A percentile compares a stretch with the other conserved stretches of the same genome.
These are phyloP conservation scores for Xerocomus brunneocitrinus DNA, from an alignment of 768 basidiomycete species.

Conservation along the genomic window DNA sequence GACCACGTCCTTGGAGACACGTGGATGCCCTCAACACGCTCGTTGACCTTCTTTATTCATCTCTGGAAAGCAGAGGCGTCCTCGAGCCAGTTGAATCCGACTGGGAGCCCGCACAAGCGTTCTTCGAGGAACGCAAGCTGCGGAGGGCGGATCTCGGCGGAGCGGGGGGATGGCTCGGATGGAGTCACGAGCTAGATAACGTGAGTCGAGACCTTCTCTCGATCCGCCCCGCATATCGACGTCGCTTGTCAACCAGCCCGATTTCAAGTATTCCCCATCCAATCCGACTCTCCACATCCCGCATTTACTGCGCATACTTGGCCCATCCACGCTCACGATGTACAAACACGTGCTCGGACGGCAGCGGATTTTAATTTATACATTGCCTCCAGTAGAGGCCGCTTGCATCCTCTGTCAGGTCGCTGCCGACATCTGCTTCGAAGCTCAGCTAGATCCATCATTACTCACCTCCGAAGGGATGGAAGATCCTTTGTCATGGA, in stretches of 20 bases:
- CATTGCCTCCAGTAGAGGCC: conserved; percentile 72
- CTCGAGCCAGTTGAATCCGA: conserved; percentile 51
- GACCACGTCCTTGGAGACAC: conserved; percentile 76
- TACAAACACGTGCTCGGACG: conserved; percentile 78
- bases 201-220: conserved; percentile 28
- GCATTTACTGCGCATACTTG: conserved; percentile 70
- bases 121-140: conserved; percentile 63
- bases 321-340: conserved; percentile 71
- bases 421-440: conserved; percentile 62
- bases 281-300: conserved; percentile 70
- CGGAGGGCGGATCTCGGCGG: conserved; percentile 47
- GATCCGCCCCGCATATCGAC: background rate
- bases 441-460: conserved; percentile 33
- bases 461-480: conserved; percentile 19
- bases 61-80: conserved; percentile 42
- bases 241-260: conserved; percentile 22
- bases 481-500: conserved; percentile 29
- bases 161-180: conserved; percentile 60
- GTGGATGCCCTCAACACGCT: conserved; percentile 59
- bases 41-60: conserved; percentile 48
- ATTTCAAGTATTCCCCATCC: conserved; percentile 20
- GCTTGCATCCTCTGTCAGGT: conserved; percentile 66
- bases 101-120: conserved; percentile 58
- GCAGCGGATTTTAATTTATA: conserved; percentile 73
- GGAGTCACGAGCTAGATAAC: conserved; percentile 61